A percentile compares a stretch with the other conserved stretches of the same genome.
Evolutionary conservation across 2,329 filamentous ascomycete species (phyloP).

Genomic region (Mycocentrospora acerina): DNA sequence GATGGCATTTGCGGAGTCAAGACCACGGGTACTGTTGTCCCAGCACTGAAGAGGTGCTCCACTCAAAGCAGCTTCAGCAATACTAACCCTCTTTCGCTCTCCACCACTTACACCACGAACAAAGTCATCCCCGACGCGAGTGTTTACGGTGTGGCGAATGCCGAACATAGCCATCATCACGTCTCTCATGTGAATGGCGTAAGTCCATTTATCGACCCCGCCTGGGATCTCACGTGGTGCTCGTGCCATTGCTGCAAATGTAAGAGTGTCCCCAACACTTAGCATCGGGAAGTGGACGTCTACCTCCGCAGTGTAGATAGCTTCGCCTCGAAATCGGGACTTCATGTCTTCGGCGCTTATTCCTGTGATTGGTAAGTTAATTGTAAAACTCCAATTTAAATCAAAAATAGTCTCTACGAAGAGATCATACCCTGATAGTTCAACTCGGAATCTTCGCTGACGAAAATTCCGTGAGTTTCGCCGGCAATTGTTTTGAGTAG

Average conservation of each 20-base stretch:
- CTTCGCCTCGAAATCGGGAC: constrained; percentile 75
- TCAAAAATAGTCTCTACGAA: too few species aligned
- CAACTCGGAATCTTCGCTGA: constrained; percentile 70
- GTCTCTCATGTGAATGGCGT: constrained; percentile 65
- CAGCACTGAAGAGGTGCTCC: constrained; percentile 67
- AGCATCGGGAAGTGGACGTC: constrained; percentile 80
- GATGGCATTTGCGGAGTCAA: constrained; percentile 74
- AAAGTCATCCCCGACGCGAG: constrained; percentile 73
- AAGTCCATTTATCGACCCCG: constrained; percentile 57
- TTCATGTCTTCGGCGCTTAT: constrained; percentile 74
- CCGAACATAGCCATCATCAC: constrained; percentile 68
- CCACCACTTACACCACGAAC: constrained; percentile 74
- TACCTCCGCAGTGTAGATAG: constrained; percentile 83
- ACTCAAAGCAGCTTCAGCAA: constrained; percentile 74
- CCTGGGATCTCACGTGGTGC: constrained; percentile 63
- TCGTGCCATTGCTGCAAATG: constrained; percentile 72
- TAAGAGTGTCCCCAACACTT: constrained; percentile 75
- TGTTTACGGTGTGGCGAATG: constrained; percentile 72
- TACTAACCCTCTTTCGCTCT: constrained; percentile 78
- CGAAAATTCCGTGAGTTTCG: constrained; percentile 76
- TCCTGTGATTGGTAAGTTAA: constrained; percentile 43
- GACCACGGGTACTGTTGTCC: constrained; percentile 75
- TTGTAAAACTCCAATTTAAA: background rate
- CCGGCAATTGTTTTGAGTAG: constrained; percentile 82
- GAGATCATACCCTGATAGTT: constrained; percentile 75